Evolutionary conservation across 306 rosid species (phyloP), one percentile per base, ranked within the genome.

Genomic region (Cucurbita argyrosperma): DNA sequence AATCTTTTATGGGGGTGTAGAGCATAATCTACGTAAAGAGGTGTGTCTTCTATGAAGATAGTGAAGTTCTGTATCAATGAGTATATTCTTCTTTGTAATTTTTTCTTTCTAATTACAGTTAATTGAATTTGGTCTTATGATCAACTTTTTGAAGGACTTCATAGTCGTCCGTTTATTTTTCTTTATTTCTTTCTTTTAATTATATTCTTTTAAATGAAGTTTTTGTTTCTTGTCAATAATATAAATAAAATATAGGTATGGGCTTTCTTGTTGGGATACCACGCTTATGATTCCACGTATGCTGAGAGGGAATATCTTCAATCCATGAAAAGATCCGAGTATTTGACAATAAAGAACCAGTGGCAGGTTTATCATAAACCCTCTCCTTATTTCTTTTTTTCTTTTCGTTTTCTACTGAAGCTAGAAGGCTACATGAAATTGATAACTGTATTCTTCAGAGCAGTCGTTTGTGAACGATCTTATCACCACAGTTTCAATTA

Each of bases 1-100:
- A 83, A 84, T 91, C 80, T 95, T 95, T 85, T 95, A 95, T 81
- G 99, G 99, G 8, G 97, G 99, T 72, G 90, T 95, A 76, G 92
- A 95, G 79, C 96, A 95, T 66, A 61, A 80, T 21, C 74, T 91
- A 75, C 91, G 96, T 51, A 84, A 85, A 79, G 91, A 89, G 96
- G 99, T 95, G 69, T 73, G 87, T 55, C 50, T 74, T 71, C 66
- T 47, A 46, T 42, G 46, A 6, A 1, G 54, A 6, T 45, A 10
- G 37, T 23, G 45, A 68, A 68, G 43, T 15, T 21, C 73, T 26
- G 5, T 26, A 8, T 7, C 2, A 21, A 46, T 14, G 21, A 13
- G 43, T 47, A 6, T 23, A 26, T 49, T 66, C 54, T 43, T 42
- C 37, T 18, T 19, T 47, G 38, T 45, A 4, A 10, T 43, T 12